These are phyloP conservation scores for Pythium phragmitis DNA, from an alignment of 352 stramenopile species.

Conservation along the genomic window DNA sequence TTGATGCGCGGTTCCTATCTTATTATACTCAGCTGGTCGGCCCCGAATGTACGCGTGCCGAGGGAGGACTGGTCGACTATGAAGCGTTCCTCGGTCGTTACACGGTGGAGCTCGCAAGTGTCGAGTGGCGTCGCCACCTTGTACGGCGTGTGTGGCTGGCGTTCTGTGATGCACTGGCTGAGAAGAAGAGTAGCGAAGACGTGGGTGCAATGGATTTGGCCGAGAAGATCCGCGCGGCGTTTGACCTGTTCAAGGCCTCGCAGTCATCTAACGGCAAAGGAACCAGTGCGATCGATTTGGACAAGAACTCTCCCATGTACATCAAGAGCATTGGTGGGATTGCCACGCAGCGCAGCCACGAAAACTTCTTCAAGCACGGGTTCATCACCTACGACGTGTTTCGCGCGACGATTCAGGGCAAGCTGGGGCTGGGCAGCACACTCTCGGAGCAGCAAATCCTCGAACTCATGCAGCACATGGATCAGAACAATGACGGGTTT, in stretches of 20 bases:
- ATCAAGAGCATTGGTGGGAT: slow-evolving; percentile 32
- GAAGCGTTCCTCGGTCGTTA: slow-evolving; percentile 77
- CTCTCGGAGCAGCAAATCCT: slow-evolving; percentile 91
- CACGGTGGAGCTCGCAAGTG: slow-evolving; percentile 59
- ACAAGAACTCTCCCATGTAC: slow-evolving; percentile 26
- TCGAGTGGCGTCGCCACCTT: slow-evolving; percentile 67
- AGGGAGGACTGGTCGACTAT: slow-evolving; percentile 55
- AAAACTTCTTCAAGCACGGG: slow-evolving; percentile 49
- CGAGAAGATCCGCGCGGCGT: slow-evolving; percentile 67
- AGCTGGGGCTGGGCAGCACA: slow-evolving; percentile 48
- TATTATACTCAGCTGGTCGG: slow-evolving; percentile 70
- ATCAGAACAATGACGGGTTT: slow-evolving; percentile 88
- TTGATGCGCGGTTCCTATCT: slow-evolving; percentile 64
- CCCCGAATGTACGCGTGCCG: slow-evolving; percentile 28
- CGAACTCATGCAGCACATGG: slow-evolving; percentile 92
- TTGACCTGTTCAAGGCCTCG: slow-evolving; percentile 55
- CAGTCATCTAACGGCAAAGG: slow-evolving; percentile 20
- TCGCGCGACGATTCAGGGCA: slow-evolving; percentile 63
- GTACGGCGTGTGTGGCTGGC: slow-evolving; percentile 72
- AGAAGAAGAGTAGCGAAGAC: slow-evolving; percentile 32
- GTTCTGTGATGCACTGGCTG: slow-evolving; percentile 56
- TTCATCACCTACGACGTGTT: slow-evolving; percentile 81
- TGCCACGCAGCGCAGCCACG: slow-evolving; percentile 37
- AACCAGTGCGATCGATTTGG: slow-evolving; percentile 19
- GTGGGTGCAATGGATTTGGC: slow-evolving; percentile 51